Evolutionary conservation across 331 rosid species (phyloP).

Genomic region (Quercus tomentella): DNA sequence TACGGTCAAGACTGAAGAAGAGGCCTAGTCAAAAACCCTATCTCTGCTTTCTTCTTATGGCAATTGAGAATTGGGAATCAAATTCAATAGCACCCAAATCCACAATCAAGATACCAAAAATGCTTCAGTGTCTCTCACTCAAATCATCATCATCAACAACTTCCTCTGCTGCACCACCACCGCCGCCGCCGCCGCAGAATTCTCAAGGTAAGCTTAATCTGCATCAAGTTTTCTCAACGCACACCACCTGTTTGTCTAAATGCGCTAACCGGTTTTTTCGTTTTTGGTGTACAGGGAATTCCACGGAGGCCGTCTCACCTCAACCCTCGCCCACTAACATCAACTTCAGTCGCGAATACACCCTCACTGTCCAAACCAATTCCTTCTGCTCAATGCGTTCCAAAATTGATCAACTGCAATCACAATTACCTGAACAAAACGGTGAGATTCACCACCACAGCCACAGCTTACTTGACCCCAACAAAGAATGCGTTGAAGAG

Average conservation of each 20-base stretch:
- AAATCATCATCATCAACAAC: not conserved
- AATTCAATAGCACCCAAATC: too few species aligned
- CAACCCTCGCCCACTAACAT: conserved; percentile 17
- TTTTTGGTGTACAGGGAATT: conserved; percentile 11
- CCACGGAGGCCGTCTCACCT: conserved; percentile 10
- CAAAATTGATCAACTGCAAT: not conserved
- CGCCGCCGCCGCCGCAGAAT: not conserved
- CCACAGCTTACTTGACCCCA: conserved; percentile 38
- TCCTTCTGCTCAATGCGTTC: conserved; percentile 46
- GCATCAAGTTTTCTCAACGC: not conserved
- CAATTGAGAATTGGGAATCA: too few species aligned
- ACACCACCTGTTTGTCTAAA: conserved; percentile 19
- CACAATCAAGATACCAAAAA: not conserved
- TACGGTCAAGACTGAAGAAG: too few species aligned
- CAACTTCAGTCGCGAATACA: conserved; percentile 31
- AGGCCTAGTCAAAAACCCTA: too few species aligned
- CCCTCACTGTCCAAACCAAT: conserved; percentile 18
- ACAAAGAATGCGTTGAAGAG: conserved; percentile 33
- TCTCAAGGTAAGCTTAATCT: conserved; percentile 24
- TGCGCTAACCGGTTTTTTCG: conserved; percentile 1
- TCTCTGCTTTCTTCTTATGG: too few species aligned
- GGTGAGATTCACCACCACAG: too few species aligned
- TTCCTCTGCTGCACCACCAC: not conserved
- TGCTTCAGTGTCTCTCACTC: conserved; percentile 36
- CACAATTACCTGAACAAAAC: too few species aligned